A percentile compares a stretch with the other conserved stretches of the same genome.
phyloP scores from a whole-genome alignment of 305 asterid species.

The Fraxinus sp. region DNA sequence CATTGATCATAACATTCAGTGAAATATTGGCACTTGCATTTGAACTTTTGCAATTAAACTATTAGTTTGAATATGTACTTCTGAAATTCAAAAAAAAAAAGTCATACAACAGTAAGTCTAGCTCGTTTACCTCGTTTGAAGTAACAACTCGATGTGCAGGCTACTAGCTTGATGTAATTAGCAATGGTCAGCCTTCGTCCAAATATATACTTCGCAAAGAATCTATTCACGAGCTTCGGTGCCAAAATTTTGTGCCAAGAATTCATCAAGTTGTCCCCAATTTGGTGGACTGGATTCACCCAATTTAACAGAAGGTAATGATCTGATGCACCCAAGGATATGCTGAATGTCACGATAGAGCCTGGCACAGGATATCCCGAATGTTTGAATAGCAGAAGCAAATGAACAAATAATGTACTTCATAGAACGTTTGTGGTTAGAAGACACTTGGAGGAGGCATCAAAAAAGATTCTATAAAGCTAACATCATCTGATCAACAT shows the following conservation, averaged over 20 bases:
- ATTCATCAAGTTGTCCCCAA: constrained; percentile 89
- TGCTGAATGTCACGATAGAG: constrained; percentile 68
- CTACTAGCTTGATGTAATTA: constrained; percentile 24
- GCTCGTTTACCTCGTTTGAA: constrained; percentile 32
- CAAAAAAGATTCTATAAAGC: not conserved
- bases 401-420: not conserved
- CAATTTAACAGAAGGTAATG: constrained; percentile 67
- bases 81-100: not conserved
- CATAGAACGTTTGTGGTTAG: not conserved
- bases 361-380: constrained; percentile 41
- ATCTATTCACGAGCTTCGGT: constrained; percentile 50
- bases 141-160: constrained; percentile 22
- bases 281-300: constrained; percentile 62
- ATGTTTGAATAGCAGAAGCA: constrained; percentile 12
- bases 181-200: constrained; percentile 25
- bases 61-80: not conserved
- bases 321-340: constrained; percentile 83
- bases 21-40: not conserved
- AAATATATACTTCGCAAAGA: constrained; percentile 32
- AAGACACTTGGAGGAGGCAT: not conserved
- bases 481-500: constrained; percentile 4
- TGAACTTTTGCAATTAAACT: not conserved
- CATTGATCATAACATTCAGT: not conserved
- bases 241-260: constrained; percentile 54
- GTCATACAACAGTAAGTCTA: not conserved